phyloP scores from a whole-genome alignment of 179 eudicot species.

The Spinacia oleracea region DNA sequence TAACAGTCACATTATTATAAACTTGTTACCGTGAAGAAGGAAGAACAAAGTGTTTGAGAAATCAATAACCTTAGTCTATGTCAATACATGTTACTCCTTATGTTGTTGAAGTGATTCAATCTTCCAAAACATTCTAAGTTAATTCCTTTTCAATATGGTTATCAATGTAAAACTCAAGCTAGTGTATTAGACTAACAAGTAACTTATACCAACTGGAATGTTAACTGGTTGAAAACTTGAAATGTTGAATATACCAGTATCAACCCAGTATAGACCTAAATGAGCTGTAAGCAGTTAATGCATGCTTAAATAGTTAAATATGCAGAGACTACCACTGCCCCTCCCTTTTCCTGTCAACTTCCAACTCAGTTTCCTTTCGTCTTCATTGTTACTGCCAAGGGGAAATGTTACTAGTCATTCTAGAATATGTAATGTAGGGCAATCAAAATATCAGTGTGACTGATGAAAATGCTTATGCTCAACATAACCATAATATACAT shows the following conservation, averaged over 20 bases:
- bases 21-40: background rate
- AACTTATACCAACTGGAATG: background rate
- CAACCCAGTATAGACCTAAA: background rate
- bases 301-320: background rate
- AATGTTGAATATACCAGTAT: background rate
- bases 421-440: too few species aligned
- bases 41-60: background rate
- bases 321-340: background rate
- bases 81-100: background rate
- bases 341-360: background rate
- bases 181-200: background rate
- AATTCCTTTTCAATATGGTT: background rate
- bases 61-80: background rate
- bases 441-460: background rate
- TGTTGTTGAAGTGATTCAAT: background rate
- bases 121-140: background rate
- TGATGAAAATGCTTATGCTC: constrained; percentile 4
- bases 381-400: background rate
- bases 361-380: background rate
- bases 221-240: background rate
- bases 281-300: background rate
- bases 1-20: background rate
- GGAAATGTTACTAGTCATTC: background rate
- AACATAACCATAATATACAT: background rate
- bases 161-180: background rate